phyloP scores from a whole-genome alignment of 768 basidiomycete species.

The Mrakia hoshinonis region DNA sequence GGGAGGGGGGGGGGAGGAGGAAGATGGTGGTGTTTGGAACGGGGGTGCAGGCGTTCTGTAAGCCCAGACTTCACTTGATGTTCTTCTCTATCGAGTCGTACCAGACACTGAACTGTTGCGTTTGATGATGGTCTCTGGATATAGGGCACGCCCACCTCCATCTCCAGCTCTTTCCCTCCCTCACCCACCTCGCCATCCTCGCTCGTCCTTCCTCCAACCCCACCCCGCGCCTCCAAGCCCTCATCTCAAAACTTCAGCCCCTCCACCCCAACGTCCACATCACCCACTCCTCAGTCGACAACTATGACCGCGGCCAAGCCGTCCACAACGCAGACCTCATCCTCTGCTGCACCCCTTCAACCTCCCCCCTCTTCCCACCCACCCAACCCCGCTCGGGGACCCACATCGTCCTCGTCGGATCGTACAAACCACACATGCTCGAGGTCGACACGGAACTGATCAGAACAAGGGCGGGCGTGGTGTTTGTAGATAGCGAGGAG shows the following conservation, averaged over 20 bases:
- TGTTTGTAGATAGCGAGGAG: conserved; percentile 23
- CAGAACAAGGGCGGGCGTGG: background rate
- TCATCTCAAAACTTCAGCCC: conserved; percentile 28
- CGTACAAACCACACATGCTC: conserved; percentile 34
- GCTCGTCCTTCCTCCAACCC: conserved; percentile 52
- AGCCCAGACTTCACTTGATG: conserved; percentile 35
- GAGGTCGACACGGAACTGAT: conserved; percentile 31
- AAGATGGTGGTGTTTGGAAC: conserved; percentile 61
- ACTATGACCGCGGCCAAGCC: conserved; percentile 6
- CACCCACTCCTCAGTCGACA: background rate
- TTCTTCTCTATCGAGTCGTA: conserved; percentile 20
- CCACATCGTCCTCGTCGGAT: conserved; percentile 33
- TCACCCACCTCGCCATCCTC: conserved; percentile 53
- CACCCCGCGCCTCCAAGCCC: conserved; percentile 34
- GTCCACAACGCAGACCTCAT: conserved; percentile 34
- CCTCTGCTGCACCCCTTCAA: conserved; percentile 42
- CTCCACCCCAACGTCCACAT: conserved; percentile 25
- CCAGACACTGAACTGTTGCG: too few species aligned
- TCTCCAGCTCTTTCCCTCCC: conserved; percentile 51
- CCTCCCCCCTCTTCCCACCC: conserved; percentile 30
- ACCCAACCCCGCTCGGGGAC: conserved; percentile 25
- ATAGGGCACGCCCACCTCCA: conserved; percentile 54
- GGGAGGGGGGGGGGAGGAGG: background rate
- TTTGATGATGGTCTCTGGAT: conserved; percentile 29
- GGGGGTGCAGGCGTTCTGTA: conserved; percentile 57